A percentile compares a stretch with the other conserved stretches of the same genome.
Conservation (phyloP, 2,329 filamentous ascomycete species). For the Aspergillus texensis region DNA sequence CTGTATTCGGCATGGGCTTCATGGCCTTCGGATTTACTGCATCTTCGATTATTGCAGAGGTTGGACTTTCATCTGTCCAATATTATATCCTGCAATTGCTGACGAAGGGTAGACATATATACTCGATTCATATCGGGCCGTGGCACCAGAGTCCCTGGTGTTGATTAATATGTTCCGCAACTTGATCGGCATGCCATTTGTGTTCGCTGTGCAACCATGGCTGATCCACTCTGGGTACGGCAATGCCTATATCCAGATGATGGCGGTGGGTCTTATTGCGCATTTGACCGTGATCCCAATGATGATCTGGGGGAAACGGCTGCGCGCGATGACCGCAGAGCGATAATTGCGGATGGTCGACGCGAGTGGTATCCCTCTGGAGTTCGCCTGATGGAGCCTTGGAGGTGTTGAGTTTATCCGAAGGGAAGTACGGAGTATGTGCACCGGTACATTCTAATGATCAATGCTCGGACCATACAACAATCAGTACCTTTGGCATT, state of each 20-base stretch:
- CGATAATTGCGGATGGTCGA: neutral
- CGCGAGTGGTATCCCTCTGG: neutral
- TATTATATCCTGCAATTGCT: neutral
- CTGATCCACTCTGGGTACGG: neutral
- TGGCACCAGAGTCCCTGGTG: neutral
- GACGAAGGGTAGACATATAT: neutral
- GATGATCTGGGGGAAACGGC: neutral
- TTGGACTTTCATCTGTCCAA: neutral
- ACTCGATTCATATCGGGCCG: conserved; percentile 4
- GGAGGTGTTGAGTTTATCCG: too few species aligned
- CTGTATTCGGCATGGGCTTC: conserved; percentile 1
- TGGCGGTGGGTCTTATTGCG: neutral
- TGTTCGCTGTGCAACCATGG: neutral
- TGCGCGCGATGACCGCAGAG: neutral
- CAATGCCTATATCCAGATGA: neutral
- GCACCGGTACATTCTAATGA: too few species aligned
- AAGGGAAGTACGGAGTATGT: too few species aligned
- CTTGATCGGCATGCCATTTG: conserved; percentile 5
- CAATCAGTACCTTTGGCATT: too few species aligned
- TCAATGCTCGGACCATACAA: too few species aligned
- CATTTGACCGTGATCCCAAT: neutral
- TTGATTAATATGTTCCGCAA: conserved; percentile 9
- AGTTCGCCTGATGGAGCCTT: neutral
- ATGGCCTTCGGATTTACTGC: conserved; percentile 8
- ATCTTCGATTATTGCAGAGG: conserved; percentile 6